phyloP scores from a whole-genome alignment of 2,329 filamentous ascomycete genomes.

The Pseudogymnoascus sp. region DNA sequence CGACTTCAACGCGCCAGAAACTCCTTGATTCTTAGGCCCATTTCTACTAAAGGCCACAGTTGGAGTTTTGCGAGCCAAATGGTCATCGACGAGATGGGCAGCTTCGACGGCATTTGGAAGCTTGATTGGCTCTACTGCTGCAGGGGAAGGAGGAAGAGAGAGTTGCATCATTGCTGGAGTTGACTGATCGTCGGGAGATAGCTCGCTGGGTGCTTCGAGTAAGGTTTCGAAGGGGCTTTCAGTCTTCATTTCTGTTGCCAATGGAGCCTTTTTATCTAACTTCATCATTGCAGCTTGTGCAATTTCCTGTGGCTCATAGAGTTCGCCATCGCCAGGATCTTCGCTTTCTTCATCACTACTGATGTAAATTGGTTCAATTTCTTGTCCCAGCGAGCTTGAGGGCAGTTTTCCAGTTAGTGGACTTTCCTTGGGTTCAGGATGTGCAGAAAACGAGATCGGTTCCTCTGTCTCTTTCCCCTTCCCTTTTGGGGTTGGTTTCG shows the following conservation, averaged over 20 bases:
- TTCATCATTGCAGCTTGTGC: background rate
- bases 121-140: background rate
- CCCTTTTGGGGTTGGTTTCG: background rate
- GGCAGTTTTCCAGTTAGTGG: background rate
- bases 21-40: conserved; percentile 21
- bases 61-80: conserved; percentile 16
- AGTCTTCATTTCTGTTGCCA: background rate
- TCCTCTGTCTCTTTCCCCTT: background rate
- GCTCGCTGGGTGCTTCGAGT: background rate
- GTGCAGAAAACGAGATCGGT: background rate
- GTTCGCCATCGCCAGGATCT: background rate
- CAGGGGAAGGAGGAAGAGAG: no score
- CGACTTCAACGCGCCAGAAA: conserved; percentile 9
- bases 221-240: background rate
- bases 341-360: conserved; percentile 1
- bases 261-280: background rate
- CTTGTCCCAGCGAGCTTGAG: background rate
- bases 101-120: background rate
- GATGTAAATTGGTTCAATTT: background rate
- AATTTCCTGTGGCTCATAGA: background rate
- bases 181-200: background rate
- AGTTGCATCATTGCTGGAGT: background rate
- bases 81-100: conserved; percentile 14
- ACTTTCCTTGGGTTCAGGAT: background rate
- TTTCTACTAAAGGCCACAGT: conserved; percentile 18